Evolutionary conservation across 1,284 basidiomycete species (phyloP), one percentile per base, ranked within the genome.

Genomic region (Grifola frondosa): DNA sequence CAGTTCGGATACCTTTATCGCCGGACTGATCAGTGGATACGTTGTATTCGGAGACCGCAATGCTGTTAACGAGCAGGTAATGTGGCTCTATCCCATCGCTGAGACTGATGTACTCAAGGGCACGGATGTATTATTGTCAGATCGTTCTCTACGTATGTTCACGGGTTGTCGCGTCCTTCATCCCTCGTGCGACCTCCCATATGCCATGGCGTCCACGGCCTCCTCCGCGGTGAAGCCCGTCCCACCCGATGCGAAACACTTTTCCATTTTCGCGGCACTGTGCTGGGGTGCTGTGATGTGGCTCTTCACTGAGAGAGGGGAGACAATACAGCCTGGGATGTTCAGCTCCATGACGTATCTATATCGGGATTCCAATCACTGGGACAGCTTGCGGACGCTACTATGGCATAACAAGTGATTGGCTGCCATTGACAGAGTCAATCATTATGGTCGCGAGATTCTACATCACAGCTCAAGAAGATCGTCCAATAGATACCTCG

Each of bases 241-340:
- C 32, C 91, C 92, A 4, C 91, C 92, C 3, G 80, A 94, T 58
- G 73, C 86, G 30, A 73, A 77, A 20, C 84, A 91, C 59, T 98
- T 97, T 68, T 83, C 90, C 3, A 62, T 89, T 24, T 94, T 97
- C 57, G 91, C 96, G 3, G 91, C 95, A 0, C 54, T 97, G 23
- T 81, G 87, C 26, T 99, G 96, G 96, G 96, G 92, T 28, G 75
- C 84, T n/a, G 93, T 97, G 35, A 98, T 99, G 96, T 99, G 89
- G 80, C 73, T 97, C 49, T 98, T 96, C 77, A 76, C 84, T 57
- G 78, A 96, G 64, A 74, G 82, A 23, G 81, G 91, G 33, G 84
- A 97, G 68, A 86, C 83, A 11, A 81, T 99, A 47, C 93, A 99
- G 63, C 88, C 91, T 5, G 95, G 96, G 39, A 91, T 97, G 88